phyloP scores from a whole-genome alignment of 257 asterid species.

The Solanum neorickii region DNA sequence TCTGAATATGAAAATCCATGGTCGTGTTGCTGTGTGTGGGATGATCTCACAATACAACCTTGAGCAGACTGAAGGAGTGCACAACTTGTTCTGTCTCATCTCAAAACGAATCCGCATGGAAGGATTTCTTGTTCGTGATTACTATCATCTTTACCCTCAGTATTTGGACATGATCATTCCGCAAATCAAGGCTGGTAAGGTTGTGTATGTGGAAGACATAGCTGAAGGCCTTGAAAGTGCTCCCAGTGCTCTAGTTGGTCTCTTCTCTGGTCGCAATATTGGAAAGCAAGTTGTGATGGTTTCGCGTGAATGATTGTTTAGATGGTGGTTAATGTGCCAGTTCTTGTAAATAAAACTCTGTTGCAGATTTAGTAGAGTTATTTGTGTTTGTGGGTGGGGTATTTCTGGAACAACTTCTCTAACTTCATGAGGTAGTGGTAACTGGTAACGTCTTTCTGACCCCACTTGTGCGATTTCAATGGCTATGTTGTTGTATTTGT shows the following conservation, averaged over 20 bases:
- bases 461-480: background rate
- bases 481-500: background rate
- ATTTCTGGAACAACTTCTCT: background rate
- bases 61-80: background rate
- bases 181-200: background rate
- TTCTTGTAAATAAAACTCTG: background rate
- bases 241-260: background rate
- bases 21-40: background rate
- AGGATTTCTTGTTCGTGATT: background rate
- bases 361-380: background rate
- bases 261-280: background rate
- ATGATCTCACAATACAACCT: background rate
- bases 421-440: background rate
- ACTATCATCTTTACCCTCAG: background rate
- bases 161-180: background rate
- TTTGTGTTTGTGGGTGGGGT: background rate
- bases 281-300: background rate
- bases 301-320: background rate
- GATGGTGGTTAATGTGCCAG: background rate
- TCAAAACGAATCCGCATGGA: background rate
- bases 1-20: background rate
- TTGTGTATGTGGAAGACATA: background rate
- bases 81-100: background rate
- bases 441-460: background rate
- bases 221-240: background rate